Evolutionary conservation across 495 filamentous ascomycete species (phyloP), one percentile per base, ranked within the genome.

Genomic region (Hypoxylon intermedium): DNA sequence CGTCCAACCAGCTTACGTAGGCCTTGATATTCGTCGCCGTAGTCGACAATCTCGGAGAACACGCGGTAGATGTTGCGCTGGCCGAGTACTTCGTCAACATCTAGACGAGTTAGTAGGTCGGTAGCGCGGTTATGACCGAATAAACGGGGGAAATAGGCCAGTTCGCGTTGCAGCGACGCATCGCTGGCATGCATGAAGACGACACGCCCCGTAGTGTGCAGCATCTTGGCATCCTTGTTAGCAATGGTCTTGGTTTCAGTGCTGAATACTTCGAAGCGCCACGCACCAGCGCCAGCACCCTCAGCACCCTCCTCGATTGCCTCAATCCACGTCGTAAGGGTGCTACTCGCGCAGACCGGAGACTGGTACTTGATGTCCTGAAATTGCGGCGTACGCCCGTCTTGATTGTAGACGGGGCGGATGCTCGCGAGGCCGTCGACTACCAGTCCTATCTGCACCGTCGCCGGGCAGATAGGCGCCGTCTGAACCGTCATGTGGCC

Each of bases 1-100:
- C 57, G 60, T 0, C 76, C 75, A 1, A 82, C 80, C 0, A 84
- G 23, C 23, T 74, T 77, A 13, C 72, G 64, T 0, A 84, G 43
- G 0, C 81, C 79, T 0, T 70, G 75, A 53, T 77, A 83, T 3
- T 45, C n/a, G 5, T 74, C 67, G 0, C 63, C 69, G 59, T 83
- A 85, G 18, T 82, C 72, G 5, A 83, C 76, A 33, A 83, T 63
- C 6, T 79, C 71, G 3, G 62, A 31, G 52, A 83, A 83, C 0
- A 63, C 46, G 0, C 57, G 64, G 67, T 83, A 85, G 0, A 83
- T 73, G 38, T 72, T 79, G 0, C 74, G 69, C 0, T 79, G 76
- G 42, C 80, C 78, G 2, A 84, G 58, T 0, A 82, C 69, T 20
- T 82, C 77, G 11, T 82, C 79, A 0, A 65, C 73, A 34, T 78